phyloP scores from a whole-genome alignment of 768 basidiomycete genomes.

The Crepidotus variabilis region DNA sequence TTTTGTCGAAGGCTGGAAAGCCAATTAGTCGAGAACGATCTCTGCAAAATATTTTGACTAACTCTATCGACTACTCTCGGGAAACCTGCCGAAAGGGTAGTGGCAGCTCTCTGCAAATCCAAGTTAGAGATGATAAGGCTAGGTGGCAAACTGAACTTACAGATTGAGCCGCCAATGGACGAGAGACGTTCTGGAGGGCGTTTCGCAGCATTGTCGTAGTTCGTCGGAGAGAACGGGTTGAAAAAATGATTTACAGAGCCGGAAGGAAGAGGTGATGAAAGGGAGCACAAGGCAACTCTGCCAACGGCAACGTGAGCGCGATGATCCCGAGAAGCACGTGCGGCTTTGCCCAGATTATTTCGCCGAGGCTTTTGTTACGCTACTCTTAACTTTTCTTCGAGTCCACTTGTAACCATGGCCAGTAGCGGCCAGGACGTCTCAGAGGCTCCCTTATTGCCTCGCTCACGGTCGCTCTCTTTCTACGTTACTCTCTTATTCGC shows the following conservation, averaged over 20 bases:
- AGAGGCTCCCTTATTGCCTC: conserved; percentile 32
- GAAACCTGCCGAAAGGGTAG: conserved; percentile 42
- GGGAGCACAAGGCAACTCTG: neutral
- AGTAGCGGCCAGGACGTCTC: conserved; percentile 27
- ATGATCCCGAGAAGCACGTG: neutral
- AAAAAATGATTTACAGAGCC: neutral
- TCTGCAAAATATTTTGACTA: conserved; percentile 22
- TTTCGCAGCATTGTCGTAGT: conserved; percentile 1
- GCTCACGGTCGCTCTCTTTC: conserved; percentile 45
- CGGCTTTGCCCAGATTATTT: neutral
- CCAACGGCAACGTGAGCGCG: neutral
- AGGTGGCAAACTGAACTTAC: neutral
- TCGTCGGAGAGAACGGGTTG: conserved; percentile 3
- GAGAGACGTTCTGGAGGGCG: conserved; percentile 1
- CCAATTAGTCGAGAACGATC: conserved; percentile 9
- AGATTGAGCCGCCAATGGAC: conserved; percentile 2
- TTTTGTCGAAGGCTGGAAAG: conserved; percentile 72
- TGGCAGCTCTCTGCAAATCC: conserved; percentile 5
- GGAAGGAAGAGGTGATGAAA: neutral
- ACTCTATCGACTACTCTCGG: conserved; percentile 73
- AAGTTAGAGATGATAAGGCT: neutral
- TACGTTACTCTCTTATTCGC: conserved; percentile 53
- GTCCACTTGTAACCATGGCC: too few species aligned
- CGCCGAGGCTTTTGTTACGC: conserved; percentile 74
- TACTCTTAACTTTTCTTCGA: conserved; percentile 37